Percentiles rank a stretch among this genome's conserved stretches.
These are phyloP conservation scores for Kingdonia uniflora DNA, from an alignment of 164 flowering plant genomes.

Conservation along the genomic window DNA sequence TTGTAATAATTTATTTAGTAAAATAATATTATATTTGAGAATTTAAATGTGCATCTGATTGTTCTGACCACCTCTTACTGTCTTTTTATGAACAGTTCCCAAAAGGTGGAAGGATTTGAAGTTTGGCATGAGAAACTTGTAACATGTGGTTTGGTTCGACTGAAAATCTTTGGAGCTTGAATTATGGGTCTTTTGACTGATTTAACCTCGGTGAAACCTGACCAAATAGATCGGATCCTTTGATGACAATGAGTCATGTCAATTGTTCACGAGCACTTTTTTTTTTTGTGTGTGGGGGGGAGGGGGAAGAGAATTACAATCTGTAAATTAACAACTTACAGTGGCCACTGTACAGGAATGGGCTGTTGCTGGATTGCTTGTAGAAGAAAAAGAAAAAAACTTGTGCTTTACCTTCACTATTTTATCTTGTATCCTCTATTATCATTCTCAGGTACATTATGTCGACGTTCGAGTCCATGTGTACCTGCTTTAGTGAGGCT, in stretches of 20 bases:
- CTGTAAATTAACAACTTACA: slow-evolving; percentile 17
- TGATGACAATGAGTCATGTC: slow-evolving; percentile 9
- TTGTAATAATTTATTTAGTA: too few relatives aligned
- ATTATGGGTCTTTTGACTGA: background rate
- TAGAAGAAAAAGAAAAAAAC: too few relatives aligned
- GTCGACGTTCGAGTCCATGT: too few relatives aligned
- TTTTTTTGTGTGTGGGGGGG: too few relatives aligned
- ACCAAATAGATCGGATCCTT: background rate
- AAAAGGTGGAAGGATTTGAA: slow-evolving; percentile 14
- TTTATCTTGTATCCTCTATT: too few relatives aligned
- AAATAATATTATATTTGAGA: too few relatives aligned
- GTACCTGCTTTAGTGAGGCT: too few relatives aligned
- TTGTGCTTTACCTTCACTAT: too few relatives aligned
- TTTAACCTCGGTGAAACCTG: background rate
- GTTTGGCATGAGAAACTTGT: background rate
- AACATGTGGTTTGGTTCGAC: background rate
- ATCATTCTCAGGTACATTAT: too few relatives aligned
- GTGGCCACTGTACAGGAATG: slow-evolving; percentile 11
- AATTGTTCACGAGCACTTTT: slow-evolving; percentile 4
- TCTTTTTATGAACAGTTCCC: slow-evolving; percentile 19
- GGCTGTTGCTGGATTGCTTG: too few relatives aligned
- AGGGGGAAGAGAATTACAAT: slow-evolving; percentile 5
- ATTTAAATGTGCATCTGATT: too few relatives aligned
- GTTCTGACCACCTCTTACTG: background rate
- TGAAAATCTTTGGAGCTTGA: background rate